phyloP scores from a whole-genome alignment of 2,329 filamentous ascomycete species.

The Malbranchea zuffiana region DNA sequence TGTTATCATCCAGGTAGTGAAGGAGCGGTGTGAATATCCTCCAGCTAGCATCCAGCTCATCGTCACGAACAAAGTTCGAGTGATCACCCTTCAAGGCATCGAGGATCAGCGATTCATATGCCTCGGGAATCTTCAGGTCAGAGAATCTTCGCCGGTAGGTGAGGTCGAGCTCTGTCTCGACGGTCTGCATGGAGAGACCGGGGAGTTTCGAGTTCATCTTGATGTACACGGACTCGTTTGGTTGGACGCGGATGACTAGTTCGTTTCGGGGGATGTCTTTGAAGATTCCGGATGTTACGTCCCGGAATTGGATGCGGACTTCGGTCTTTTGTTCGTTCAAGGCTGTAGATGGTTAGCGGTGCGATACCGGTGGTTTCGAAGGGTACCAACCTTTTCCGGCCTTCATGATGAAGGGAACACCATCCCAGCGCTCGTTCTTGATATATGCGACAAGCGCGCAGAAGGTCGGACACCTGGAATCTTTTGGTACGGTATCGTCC shows the following conservation, averaged over 20 bases:
- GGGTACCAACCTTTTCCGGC: constrained; percentile 63
- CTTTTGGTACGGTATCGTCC: constrained; percentile 94
- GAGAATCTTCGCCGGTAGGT: constrained; percentile 98
- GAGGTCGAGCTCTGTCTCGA: constrained; percentile 93
- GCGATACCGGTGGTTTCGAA: neutral
- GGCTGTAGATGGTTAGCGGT: constrained; percentile 38
- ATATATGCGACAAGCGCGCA: constrained; percentile 95
- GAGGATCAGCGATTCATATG: constrained; percentile 93
- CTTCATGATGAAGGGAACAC: constrained; percentile 98
- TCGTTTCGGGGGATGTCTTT: constrained; percentile 99
- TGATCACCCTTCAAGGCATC: constrained; percentile 98
- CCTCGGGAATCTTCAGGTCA: constrained; percentile 97
- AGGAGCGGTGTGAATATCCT: constrained; percentile 95
- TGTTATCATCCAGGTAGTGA: constrained; percentile 97
- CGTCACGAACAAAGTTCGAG: constrained; percentile 97
- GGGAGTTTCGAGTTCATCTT: constrained; percentile 99
- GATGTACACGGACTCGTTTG: constrained; percentile 98
- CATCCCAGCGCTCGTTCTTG: constrained; percentile 99
- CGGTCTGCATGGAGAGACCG: constrained; percentile 97
- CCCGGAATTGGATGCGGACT: constrained; percentile 98
- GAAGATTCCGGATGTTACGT: constrained; percentile 98
- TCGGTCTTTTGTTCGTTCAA: constrained; percentile 99
- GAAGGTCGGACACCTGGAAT: constrained; percentile 95
- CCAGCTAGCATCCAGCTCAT: constrained; percentile 96
- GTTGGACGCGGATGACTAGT: constrained; percentile 97